Evolutionary conservation across 164 flowering plant genomes (phyloP).

Genomic region (Vitis amurensis): DNA sequence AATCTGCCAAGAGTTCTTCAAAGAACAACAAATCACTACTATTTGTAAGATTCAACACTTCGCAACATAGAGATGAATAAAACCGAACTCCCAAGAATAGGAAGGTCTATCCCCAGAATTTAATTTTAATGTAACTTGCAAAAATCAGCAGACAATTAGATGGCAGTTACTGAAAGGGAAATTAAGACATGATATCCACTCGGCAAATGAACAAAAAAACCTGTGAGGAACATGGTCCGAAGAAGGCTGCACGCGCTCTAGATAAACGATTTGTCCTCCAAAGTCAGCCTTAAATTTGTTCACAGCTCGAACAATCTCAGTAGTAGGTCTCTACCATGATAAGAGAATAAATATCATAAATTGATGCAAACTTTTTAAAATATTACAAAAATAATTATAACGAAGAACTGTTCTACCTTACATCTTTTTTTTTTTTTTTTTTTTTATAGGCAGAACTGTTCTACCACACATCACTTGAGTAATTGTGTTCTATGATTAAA

Average conservation of each 20-base stretch:
- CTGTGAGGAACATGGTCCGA: conserved; percentile 97
- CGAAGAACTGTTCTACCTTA: too few relatives aligned
- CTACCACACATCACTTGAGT: too few relatives aligned
- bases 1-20: too few relatives aligned
- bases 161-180: background rate
- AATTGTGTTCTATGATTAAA: too few relatives aligned
- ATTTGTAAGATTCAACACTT: too few relatives aligned
- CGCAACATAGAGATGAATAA: background rate
- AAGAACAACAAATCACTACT: too few relatives aligned
- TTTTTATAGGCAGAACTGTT: too few relatives aligned
- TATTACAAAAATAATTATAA: too few relatives aligned
- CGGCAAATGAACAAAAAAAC: conserved; percentile 31
- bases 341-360: background rate
- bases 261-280: conserved; percentile 85
- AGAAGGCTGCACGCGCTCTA: conserved; percentile 96
- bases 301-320: conserved; percentile 81
- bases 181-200: background rate
- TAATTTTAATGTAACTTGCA: background rate
- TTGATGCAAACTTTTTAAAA: background rate
- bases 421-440: too few relatives aligned
- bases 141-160: background rate
- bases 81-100: background rate
- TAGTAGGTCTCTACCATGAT: conserved; percentile 70
- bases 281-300: conserved; percentile 96
- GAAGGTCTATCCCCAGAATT: background rate